Percentiles rank a stretch among this genome's conserved stretches.
Evolutionary conservation across 163 green algal genomes (phyloP).

Genomic region (Chlamydomonas reinhardtii): DNA sequence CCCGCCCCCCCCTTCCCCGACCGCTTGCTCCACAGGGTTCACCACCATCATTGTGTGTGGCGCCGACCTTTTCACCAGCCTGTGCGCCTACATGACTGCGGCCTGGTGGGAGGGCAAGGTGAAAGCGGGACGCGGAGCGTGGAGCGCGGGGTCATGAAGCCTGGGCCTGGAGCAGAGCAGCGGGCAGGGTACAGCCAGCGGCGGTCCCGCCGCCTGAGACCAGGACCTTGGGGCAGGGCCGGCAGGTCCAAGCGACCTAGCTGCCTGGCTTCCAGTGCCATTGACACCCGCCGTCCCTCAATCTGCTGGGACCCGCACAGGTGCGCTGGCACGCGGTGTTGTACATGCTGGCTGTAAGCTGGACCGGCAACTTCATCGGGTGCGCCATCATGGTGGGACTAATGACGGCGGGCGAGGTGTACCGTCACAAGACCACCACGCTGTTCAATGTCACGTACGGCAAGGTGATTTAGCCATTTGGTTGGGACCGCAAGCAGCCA

Average conservation of each 20-base stretch:
- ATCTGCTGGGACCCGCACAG: no score
- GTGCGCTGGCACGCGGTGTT: not conserved
- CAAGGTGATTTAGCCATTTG: not conserved
- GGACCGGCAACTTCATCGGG: constrained; percentile 58
- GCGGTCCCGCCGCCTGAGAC: no score
- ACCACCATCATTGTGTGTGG: constrained; percentile 69
- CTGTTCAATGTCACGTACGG: constrained; percentile 1
- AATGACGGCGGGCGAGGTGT: constrained; percentile 33
- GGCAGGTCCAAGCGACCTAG: no score
- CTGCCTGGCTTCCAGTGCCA: no score
- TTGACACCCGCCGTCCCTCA: no score
- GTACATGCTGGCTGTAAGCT: constrained; percentile 48
- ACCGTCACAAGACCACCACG: constrained; percentile 43
- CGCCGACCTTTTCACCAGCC: constrained; percentile 82
- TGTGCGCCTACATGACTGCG: constrained; percentile 54
- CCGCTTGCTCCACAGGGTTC: constrained; percentile 27
- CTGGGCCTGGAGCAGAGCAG: no score
- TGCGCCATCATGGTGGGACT: constrained; percentile 63
- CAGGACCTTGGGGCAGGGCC: no score
- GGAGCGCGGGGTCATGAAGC: not conserved
- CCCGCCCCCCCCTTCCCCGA: no score
- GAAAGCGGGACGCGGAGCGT: not conserved
- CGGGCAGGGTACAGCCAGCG: no score
- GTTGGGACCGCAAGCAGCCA: no score
- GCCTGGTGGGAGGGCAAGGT: constrained; percentile 68